phyloP scores from a whole-genome alignment of 768 basidiomycete genomes.

The Collybia nuda region DNA sequence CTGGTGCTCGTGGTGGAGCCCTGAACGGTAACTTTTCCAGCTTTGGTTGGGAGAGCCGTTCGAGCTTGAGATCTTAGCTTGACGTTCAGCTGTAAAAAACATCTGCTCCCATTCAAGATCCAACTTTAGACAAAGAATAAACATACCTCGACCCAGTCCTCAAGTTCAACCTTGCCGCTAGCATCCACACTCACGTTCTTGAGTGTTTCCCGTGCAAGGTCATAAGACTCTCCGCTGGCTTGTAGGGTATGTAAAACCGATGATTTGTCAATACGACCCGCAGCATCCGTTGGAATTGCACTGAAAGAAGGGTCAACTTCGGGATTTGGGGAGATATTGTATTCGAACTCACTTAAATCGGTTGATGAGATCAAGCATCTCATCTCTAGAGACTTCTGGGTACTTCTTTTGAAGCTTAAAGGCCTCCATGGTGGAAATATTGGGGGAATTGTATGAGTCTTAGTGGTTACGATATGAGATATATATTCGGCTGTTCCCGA shows the following conservation, averaged over 20 bases:
- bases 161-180: constrained; percentile 93
- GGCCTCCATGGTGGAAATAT: constrained; percentile 60
- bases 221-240: constrained; percentile 84
- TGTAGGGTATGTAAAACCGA: constrained; percentile 79
- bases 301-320: constrained; percentile 34
- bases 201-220: constrained; percentile 84
- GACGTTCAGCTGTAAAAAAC: constrained; percentile 62
- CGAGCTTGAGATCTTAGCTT: constrained; percentile 64
- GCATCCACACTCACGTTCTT: constrained; percentile 95
- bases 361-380: constrained; percentile 92
- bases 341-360: constrained; percentile 83
- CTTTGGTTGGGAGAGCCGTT: constrained; percentile 55
- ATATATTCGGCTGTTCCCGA: neutral
- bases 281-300: constrained; percentile 72
- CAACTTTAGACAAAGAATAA: constrained; percentile 10
- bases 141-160: constrained; percentile 96
- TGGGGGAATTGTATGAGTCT: neutral
- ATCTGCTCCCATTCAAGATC: neutral
- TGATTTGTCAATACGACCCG: constrained; percentile 82
- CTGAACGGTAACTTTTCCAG: constrained; percentile 91
- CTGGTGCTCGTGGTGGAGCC: constrained; percentile 95
- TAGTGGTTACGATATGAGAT: neutral
- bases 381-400: constrained; percentile 87
- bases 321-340: constrained; percentile 3
- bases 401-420: constrained; percentile 89